phyloP scores from a whole-genome alignment of 768 basidiomycete genomes.

The Mycena polygramma region DNA sequence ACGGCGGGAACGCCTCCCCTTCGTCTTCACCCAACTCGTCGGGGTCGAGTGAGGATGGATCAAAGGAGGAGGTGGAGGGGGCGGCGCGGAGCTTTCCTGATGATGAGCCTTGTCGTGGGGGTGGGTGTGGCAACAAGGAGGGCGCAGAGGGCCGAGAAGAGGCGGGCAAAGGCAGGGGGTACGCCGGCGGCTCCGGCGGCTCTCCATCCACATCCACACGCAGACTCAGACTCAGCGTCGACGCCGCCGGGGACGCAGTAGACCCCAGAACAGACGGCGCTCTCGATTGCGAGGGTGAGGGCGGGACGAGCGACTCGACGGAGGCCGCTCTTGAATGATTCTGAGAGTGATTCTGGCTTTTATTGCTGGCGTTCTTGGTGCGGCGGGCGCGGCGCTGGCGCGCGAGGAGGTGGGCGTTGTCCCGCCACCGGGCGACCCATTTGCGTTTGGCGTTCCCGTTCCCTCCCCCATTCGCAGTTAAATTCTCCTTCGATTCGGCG shows the following conservation, averaged over 20 bases:
- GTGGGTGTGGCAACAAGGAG: too few species aligned
- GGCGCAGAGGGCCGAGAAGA: not conserved
- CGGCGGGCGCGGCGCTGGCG: slow-evolving; percentile 69
- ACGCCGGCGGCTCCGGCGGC: slow-evolving; percentile 20
- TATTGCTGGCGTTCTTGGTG: slow-evolving; percentile 17
- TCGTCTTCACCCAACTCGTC: not conserved
- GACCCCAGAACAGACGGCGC: not conserved
- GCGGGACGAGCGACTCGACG: not conserved
- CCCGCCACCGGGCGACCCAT: slow-evolving; percentile 78
- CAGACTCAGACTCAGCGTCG: not conserved
- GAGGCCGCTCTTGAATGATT: slow-evolving; percentile 17
- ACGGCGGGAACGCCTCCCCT: slow-evolving; percentile 23
- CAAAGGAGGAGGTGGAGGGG: not conserved
- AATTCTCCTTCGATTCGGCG: not conserved
- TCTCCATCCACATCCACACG: not conserved
- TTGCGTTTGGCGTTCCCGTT: slow-evolving; percentile 65
- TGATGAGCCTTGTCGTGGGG: too few species aligned
- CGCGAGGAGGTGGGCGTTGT: slow-evolving; percentile 70
- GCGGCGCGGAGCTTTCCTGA: not conserved
- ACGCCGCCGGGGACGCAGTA: too few species aligned
- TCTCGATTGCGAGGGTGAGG: not conserved
- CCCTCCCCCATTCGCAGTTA: slow-evolving; percentile 36
- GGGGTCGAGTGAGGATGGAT: not conserved
- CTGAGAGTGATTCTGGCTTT: slow-evolving; percentile 28
- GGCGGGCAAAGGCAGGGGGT: not conserved